These are phyloP conservation scores for Calonectria crousiana DNA, from an alignment of 2,329 filamentous ascomycete species.

Conservation along the genomic window DNA sequence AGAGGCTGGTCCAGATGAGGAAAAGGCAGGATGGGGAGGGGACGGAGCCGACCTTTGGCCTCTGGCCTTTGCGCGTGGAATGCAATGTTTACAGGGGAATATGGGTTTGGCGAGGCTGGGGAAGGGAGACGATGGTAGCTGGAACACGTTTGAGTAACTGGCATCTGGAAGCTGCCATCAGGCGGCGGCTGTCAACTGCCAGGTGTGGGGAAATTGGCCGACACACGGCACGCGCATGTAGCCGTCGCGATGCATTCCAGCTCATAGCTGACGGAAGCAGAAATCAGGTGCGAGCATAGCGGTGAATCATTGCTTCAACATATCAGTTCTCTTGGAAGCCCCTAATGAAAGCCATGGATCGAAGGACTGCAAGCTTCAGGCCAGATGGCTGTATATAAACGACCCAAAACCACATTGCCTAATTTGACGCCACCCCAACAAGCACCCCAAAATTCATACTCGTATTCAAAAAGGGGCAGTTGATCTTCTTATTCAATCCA, in stretches of 20 bases:
- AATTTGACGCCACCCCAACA: neutral
- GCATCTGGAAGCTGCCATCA: slow-evolving; percentile 42
- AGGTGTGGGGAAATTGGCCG: slow-evolving; percentile 34
- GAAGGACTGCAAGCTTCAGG: neutral
- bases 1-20: slow-evolving; percentile 29
- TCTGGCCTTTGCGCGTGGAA: slow-evolving; percentile 36
- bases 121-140: slow-evolving; percentile 21
- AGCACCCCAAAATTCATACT: neutral
- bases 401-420: no score
- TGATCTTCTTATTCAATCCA: neutral
- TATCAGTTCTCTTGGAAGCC: neutral
- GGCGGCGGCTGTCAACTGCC: slow-evolving; percentile 34
- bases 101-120: slow-evolving; percentile 42
- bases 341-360: neutral
- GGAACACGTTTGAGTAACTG: slow-evolving; percentile 25
- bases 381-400: neutral
- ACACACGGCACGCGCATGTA: slow-evolving; percentile 21
- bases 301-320: slow-evolving; percentile 1
- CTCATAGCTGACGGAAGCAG: neutral
- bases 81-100: slow-evolving; percentile 47
- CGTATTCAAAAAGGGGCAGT: neutral
- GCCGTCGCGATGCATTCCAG: slow-evolving; percentile 47
- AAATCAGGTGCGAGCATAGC: neutral
- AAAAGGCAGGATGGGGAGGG: slow-evolving; percentile 29
- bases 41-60: slow-evolving; percentile 5